These are phyloP conservation scores for Globisporangium alternatum DNA, from an alignment of 352 stramenopile species.

Conservation along the genomic window DNA sequence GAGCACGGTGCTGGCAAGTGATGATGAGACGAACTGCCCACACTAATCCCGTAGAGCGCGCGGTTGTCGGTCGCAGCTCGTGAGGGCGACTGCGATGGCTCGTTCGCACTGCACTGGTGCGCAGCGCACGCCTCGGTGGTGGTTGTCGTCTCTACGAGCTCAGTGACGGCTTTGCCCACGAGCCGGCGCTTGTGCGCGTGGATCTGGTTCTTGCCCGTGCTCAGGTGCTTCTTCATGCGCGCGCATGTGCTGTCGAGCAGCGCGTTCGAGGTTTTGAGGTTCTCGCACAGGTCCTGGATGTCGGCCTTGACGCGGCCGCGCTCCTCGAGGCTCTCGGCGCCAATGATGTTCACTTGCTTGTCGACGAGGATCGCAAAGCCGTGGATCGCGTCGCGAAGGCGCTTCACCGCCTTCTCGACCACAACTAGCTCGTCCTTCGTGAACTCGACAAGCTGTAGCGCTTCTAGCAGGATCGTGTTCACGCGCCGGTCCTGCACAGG, in stretches of 20 bases:
- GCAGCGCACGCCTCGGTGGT: constrained; percentile 6
- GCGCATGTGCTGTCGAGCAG: constrained; percentile 50
- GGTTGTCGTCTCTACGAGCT: constrained; percentile 18
- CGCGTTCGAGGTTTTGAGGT: constrained; percentile 50
- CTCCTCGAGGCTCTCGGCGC: constrained; percentile 38
- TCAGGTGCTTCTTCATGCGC: constrained; percentile 61
- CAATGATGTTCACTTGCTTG: constrained; percentile 71
- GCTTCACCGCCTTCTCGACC: constrained; percentile 57
- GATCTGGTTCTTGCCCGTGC: constrained; percentile 44
- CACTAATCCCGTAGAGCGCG: constrained; percentile 8
- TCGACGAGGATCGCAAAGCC: constrained; percentile 71
- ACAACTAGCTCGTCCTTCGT: constrained; percentile 50
- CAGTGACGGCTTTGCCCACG: constrained; percentile 22
- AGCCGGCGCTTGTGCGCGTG: constrained; percentile 47
- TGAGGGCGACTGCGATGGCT: not conserved
- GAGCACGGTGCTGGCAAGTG: not conserved
- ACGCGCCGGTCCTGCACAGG: constrained; percentile 50
- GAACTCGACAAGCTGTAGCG: constrained; percentile 61
- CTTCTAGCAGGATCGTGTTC: constrained; percentile 58
- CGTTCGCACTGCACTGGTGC: constrained; percentile 12
- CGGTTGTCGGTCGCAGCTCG: not conserved
- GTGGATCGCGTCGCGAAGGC: constrained; percentile 56
- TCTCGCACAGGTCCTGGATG: constrained; percentile 58
- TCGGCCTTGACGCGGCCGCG: constrained; percentile 48
- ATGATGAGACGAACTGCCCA: not conserved